Base-by-base conservation (phyloP, 2,329 filamentous ascomycete species). In the Leptographium radiaticola region DNA sequence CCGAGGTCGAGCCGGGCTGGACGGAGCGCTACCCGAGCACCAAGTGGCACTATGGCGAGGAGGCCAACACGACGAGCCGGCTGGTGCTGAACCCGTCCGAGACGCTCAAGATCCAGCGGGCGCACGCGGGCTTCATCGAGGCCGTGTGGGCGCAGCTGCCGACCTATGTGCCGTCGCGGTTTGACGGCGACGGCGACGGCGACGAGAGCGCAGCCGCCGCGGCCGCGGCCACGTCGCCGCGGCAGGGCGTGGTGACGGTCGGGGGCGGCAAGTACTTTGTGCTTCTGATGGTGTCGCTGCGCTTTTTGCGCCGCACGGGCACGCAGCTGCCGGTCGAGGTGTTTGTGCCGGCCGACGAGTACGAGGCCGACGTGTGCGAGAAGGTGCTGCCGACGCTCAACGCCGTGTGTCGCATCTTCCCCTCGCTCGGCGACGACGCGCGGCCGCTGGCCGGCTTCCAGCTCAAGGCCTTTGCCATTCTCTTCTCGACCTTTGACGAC, bases 401-500 rank as follows among this genome's bases (percentile, higher is more conserved):
- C 51, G 65, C 63, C 2, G 62, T 61, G 44, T 70, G 68, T 53
- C 59, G 69, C 30, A 59, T 64, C 33, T 58, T 68, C 44, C 57
- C 61, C 62, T 20, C 54, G 64, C 34, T 62, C 59, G 31, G 56
- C 42, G 30, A 55, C 40, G 11, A 58, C 53, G 43, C 50, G 45
- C 7, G 15, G 12, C 50, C 53, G 16, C 58, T 66, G 2, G 66
- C 71, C 53, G 67, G 73, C 43, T 79, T 72, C 61, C 77, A 81
- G 60, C 75, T 75, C 65, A 81, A 81, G 62, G 68, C 75, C 38
- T 74, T 80, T 58, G 70, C 77, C 3, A 70, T 81, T 16, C 67
- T 82, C 2, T 77, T 80, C 58, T 80, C 78, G 0, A 74, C 76
- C 4, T 82, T 81, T 58, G 74, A 81, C 61, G 71, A 80, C 52